Conservation (phyloP, 1,284 basidiomycete species). For the Cutaneotrichosporon sp. region DNA sequence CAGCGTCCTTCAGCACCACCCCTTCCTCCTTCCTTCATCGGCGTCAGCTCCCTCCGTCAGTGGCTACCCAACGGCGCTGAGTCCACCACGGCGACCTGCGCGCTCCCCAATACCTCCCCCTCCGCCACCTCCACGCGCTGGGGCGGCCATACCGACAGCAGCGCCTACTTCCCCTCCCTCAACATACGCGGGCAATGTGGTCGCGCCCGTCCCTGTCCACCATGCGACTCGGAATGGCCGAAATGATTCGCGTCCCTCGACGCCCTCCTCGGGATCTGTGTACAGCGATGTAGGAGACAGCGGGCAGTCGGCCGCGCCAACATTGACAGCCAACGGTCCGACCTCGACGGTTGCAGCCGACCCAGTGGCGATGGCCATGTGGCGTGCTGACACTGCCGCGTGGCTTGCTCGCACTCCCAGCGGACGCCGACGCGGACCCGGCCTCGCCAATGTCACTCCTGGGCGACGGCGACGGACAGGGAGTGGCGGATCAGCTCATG, state of each 20-base stretch:
- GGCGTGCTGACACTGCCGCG: constrained; percentile 9
- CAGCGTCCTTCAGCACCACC: not conserved
- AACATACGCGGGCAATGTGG: no score
- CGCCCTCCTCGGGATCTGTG: not conserved
- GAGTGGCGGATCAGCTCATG: not conserved
- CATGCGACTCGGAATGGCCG: not conserved
- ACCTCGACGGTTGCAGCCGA: not conserved
- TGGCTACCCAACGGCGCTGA: not conserved
- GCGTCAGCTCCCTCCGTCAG: not conserved
- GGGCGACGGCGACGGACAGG: not conserved
- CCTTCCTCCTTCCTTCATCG: not conserved
- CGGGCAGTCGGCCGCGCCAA: not conserved
- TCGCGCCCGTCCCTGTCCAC: not conserved
- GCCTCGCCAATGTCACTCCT: not conserved
- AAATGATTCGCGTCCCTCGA: not conserved
- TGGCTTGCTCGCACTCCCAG: constrained; percentile 18
- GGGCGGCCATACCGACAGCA: not conserved
- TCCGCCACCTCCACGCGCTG: not conserved
- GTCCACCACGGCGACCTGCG: constrained; percentile 1
- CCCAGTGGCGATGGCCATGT: not conserved
- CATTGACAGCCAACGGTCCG: not conserved
- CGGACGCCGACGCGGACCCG: not conserved
- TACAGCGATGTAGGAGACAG: not conserved
- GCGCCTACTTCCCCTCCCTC: no score
- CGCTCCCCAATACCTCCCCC: not conserved